A percentile compares a stretch with the other conserved stretches of the same genome.
phyloP scores from a whole-genome alignment of 139 green algal species.

The Ulvella scutata region DNA sequence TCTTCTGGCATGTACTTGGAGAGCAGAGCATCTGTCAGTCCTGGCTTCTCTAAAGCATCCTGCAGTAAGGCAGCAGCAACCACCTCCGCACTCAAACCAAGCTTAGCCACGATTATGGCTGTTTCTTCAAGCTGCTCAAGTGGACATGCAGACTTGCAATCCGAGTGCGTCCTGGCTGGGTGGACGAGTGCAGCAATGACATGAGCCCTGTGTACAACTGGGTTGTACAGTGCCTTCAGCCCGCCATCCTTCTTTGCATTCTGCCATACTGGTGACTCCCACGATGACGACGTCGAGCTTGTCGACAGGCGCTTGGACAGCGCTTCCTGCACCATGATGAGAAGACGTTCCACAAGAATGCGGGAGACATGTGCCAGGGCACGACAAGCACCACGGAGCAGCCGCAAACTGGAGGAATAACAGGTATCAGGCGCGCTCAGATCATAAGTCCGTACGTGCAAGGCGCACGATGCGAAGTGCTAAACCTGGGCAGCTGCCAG shows the following conservation, averaged over 20 bases:
- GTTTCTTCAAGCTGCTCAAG: slow-evolving; percentile 7
- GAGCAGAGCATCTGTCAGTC: slow-evolving; percentile 25
- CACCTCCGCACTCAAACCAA: slow-evolving; percentile 40
- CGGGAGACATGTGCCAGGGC: too few species aligned
- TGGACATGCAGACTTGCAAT: neutral
- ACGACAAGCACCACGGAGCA: too few species aligned
- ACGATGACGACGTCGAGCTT: neutral
- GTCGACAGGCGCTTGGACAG: neutral
- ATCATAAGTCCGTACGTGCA: too few species aligned
- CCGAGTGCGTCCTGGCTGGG: neutral
- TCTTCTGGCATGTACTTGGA: slow-evolving; percentile 27
- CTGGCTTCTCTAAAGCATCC: slow-evolving; percentile 33
- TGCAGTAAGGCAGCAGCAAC: slow-evolving; percentile 55
- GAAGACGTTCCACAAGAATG: too few species aligned
- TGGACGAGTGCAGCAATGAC: neutral
- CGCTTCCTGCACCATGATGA: neutral
- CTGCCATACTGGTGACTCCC: neutral
- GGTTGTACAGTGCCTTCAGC: neutral
- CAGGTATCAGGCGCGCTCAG: too few species aligned
- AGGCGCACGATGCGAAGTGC: too few species aligned
- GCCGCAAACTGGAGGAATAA: too few species aligned
- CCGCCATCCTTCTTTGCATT: neutral
- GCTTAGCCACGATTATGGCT: slow-evolving; percentile 34
- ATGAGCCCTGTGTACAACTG: neutral
- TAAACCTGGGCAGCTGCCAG: too few species aligned